Evolutionary conservation across 192 early-diverging fungal genomes (phyloP), one percentile per base, ranked within the genome.

Genomic region (Glomus cerebriforme): DNA sequence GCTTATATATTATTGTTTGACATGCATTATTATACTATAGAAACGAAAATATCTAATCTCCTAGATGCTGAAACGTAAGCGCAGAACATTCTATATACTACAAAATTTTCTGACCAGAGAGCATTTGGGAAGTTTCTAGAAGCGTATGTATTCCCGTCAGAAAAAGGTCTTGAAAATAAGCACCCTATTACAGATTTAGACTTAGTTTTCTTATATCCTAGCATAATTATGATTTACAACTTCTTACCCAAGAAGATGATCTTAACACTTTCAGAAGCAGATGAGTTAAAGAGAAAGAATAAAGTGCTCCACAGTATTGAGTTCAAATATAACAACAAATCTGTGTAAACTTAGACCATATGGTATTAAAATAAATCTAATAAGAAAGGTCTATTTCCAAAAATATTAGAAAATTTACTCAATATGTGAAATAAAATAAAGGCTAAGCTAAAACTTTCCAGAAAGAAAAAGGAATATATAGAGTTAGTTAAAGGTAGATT

Each of bases 401-500:
- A 19, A 59, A 32, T 74, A n/a, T 74, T 74, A 24, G n/a, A 74
- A 74, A 32, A 60, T 2, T 26, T 74, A 27, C 54, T 59, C 59
- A 73, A 15, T 15, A 73, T 32, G n/a, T 29, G 49, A 27, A 73
- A 73, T 49, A 8, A 32, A 19, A 31, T 73, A 19, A 73, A 73
- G n/a, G 54, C 49, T 31, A 2, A 24, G 26, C 72, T 73, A 27
- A 31, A 22, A 10, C 47, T 9, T 31, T 58, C 59, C 9, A 34
- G n/a, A 26, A n/a, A 73, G n/a, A 73, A 73, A 73, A 74, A 71
- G 17, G 69, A 71, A 49, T 32, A 71, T 71, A 71, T 71, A 19
- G 69, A 49, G 24, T 71, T 71, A 49, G 17, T 71, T n/a, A 32
- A 43, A 12, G 24, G 69, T 71, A 43, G 45, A 71, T 26, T 34